Evolutionary conservation across 306 rosid genomes (phyloP).

Genomic region (Corylus avellana): DNA sequence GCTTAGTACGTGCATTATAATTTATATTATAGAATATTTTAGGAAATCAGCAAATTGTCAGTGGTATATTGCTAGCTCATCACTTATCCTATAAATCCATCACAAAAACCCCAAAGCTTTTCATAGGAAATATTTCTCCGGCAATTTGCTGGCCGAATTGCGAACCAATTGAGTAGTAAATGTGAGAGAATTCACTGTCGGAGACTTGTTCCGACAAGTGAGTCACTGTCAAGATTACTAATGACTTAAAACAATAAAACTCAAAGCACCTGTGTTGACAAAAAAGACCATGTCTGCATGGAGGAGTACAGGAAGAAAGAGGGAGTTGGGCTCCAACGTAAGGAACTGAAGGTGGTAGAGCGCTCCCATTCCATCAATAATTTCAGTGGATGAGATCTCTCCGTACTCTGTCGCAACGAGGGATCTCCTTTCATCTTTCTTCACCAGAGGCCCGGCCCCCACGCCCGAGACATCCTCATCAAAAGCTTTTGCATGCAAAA

Average conservation of each 20-base stretch:
- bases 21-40: too few species aligned
- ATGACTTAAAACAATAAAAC: neutral
- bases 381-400: slow-evolving; percentile 53
- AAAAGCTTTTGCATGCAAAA: slow-evolving; percentile 34
- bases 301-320: slow-evolving; percentile 85
- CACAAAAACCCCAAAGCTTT: too few species aligned
- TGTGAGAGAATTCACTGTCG: too few species aligned
- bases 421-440: slow-evolving; percentile 46
- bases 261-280: slow-evolving; percentile 60
- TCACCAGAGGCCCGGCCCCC: slow-evolving; percentile 40
- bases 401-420: slow-evolving; percentile 59
- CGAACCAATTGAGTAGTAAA: too few species aligned
- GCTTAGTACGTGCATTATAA: too few species aligned
- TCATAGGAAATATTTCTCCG: too few species aligned
- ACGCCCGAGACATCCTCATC: slow-evolving; percentile 24
- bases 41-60: too few species aligned
- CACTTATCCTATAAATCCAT: too few species aligned
- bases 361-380: slow-evolving; percentile 42
- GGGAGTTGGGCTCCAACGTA: slow-evolving; percentile 78
- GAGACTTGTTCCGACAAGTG: too few species aligned
- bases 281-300: slow-evolving; percentile 76
- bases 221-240: too few species aligned
- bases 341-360: slow-evolving; percentile 75
- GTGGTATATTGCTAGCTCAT: too few species aligned
- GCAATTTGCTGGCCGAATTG: too few species aligned